A percentile compares a stretch with the other conserved stretches of the same genome.
Evolutionary conservation across 176 grass and related monocot species (phyloP).

Genomic region (Melocanna baccifera): DNA sequence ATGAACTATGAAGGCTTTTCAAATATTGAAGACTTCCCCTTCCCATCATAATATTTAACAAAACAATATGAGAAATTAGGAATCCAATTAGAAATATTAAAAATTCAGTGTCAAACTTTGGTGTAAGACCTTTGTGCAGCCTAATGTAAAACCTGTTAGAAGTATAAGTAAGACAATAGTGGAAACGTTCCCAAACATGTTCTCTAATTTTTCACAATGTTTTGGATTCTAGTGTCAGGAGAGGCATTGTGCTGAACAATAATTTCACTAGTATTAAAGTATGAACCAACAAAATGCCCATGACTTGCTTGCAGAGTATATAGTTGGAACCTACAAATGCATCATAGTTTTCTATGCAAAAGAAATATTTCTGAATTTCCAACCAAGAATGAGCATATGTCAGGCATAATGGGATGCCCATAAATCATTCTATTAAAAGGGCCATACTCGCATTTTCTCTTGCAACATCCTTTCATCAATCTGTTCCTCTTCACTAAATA

Average conservation of each 20-base stretch:
- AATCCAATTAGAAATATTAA: not conserved
- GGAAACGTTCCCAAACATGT: not conserved
- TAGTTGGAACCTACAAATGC: not conserved
- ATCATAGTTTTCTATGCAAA: not conserved
- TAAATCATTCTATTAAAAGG: not conserved
- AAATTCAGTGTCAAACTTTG: not conserved
- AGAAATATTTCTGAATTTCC: not conserved
- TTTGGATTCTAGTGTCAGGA: not conserved
- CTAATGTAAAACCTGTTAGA: not conserved
- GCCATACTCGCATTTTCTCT: constrained; percentile 65
- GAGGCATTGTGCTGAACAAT: not conserved
- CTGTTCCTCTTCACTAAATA: constrained; percentile 44
- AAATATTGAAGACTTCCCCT: not conserved
- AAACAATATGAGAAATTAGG: not conserved
- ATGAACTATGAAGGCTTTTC: not conserved
- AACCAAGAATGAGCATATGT: constrained; percentile 14
- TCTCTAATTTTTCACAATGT: not conserved
- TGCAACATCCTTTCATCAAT: constrained; percentile 57
- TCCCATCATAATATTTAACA: constrained; percentile 11
- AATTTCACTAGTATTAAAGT: not conserved
- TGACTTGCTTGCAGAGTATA: not conserved
- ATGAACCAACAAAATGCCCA: not conserved
- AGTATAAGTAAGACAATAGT: not conserved
- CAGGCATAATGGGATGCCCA: not conserved
- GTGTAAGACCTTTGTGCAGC: not conserved